Conservation (phyloP, 1,284 basidiomycete species). For the Tilletia setariae region DNA sequence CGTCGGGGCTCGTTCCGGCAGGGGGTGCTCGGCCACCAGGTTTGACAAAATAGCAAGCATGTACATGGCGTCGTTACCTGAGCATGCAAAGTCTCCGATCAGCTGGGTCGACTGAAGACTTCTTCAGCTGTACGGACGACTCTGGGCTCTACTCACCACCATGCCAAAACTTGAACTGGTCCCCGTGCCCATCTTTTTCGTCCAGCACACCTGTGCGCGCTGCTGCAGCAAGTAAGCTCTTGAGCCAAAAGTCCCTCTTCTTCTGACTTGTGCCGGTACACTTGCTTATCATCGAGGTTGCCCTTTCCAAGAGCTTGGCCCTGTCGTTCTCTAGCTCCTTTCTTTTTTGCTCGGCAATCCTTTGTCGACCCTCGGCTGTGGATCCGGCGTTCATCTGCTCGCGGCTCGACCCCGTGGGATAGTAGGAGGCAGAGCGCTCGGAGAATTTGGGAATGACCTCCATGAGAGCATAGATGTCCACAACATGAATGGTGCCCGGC, state of each 20-base stretch:
- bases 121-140: neutral
- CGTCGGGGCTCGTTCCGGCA: neutral
- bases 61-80: constrained; percentile 9
- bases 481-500: neutral
- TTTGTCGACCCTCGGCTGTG: neutral
- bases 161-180: constrained; percentile 6
- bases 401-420: neutral
- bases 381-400: neutral
- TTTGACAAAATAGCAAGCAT: neutral
- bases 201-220: neutral
- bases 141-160: neutral
- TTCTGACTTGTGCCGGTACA: neutral
- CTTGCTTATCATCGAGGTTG: neutral
- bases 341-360: neutral
- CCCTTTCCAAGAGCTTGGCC: neutral
- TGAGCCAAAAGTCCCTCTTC: neutral
- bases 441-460: neutral
- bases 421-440: constrained; percentile 3
- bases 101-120: neutral
- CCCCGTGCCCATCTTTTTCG: neutral
- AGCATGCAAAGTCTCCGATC: neutral
- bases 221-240: neutral
- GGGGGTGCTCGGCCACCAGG: neutral
- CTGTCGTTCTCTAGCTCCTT: neutral
- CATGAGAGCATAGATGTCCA: constrained; percentile 2